Base-by-base conservation (phyloP, 768 basidiomycete genomes). In the Kwoniella bestiolae region DNA sequence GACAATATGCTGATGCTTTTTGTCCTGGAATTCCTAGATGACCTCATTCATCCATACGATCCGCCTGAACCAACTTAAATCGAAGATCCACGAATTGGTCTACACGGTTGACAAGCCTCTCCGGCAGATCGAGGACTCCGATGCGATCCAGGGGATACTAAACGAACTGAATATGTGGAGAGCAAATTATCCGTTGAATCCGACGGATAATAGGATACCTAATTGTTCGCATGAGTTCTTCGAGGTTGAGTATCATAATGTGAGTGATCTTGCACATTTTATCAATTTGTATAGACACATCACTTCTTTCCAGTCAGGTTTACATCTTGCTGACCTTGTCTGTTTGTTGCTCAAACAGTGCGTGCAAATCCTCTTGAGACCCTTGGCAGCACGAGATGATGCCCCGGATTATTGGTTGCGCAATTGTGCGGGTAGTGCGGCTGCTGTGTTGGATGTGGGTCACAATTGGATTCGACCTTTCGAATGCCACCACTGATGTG, bases 41-140 rank as follows among this genome's bases (percentile, higher is more conserved):
- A 55, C 52, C 14, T 55, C 52, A 5, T 55, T 55, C 52, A 55
- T 55, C 14, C 52, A 55, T 29, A 55, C 52, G 18, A 55, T 55
- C 25, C 52, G 52, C 2, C 52, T 55, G 26, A 55, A 34, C 18
- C 52, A 55, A 29, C 29, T 55, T 2, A 32, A 55, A 55, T 28
- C 52, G 5, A 28, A 34, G 28, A 55, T 55, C 9, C 52, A 55
- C 21, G 52, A 55, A 28, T 3, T 23, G 21, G 31, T 55, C 5
- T 55, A 55, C 32, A 55, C 52, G 23, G 52, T 55, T 4, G 52
- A 26, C 21, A 21, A 55, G 5, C 28, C 52, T 3, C 9, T 29
- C 2, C 52, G 4, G 11, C 32, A 29, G 11, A 28, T 26, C 26
- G 23, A 41, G 21, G 32, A 55, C n/a, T n/a, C 26, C 2, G 52